These are phyloP conservation scores for Chaetomium sp. DNA, from an alignment of 2,329 filamentous ascomycete genomes.

Conservation along the genomic window DNA sequence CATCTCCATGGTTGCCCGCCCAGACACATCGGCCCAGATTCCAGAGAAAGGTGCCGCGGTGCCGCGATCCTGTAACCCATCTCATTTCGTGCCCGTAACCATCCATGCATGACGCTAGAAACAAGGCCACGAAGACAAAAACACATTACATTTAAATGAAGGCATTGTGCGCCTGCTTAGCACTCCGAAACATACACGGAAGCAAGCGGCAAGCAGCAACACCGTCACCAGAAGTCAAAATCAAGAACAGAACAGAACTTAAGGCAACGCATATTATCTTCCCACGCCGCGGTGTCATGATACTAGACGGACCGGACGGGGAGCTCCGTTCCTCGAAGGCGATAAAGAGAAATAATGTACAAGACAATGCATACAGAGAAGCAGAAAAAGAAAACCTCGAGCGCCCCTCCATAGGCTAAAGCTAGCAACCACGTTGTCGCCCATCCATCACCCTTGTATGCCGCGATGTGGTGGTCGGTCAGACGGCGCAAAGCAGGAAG, in stretches of 20 bases:
- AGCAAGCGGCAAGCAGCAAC: neutral
- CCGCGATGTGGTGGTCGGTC: no score
- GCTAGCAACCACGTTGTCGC: neutral
- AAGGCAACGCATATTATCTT: neutral
- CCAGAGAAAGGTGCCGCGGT: no score
- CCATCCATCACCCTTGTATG: no score
- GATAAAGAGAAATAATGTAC: neutral
- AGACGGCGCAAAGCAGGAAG: no score
- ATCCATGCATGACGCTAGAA: no score
- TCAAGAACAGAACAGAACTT: neutral
- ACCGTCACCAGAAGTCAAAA: neutral
- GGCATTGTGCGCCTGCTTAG: no score
- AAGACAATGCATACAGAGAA: slow-evolving; percentile 7
- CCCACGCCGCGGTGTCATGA: neutral
- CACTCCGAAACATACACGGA: neutral
- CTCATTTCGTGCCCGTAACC: neutral
- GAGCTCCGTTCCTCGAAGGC: neutral
- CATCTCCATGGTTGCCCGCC: no score
- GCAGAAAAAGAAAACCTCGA: neutral
- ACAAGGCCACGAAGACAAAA: no score
- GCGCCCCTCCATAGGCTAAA: neutral
- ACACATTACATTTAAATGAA: no score
- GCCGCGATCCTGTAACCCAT: neutral
- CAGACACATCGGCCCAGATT: no score
- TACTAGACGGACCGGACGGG: neutral